Conservation (phyloP, 441 rosid genomes). For the Aleurites moluccanus region DNA sequence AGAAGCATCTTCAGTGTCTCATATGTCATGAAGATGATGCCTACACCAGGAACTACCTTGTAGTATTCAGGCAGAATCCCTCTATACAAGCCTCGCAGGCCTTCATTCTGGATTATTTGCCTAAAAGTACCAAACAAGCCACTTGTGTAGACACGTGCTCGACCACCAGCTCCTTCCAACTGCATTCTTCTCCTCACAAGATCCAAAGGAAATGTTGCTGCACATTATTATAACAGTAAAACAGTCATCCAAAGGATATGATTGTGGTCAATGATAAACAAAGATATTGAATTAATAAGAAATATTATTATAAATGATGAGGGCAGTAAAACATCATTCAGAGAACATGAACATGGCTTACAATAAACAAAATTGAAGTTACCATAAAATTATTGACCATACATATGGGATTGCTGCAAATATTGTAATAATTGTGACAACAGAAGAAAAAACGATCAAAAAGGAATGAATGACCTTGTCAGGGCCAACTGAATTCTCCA, state of each 20-base stretch:
- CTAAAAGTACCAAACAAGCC: slow-evolving; percentile 72
- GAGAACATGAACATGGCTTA: not conserved
- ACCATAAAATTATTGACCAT: not conserved
- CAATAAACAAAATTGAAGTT: not conserved
- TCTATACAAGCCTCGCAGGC: slow-evolving; percentile 80
- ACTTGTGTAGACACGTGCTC: slow-evolving; percentile 66
- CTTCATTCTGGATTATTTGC: slow-evolving; percentile 73
- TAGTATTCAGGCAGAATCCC: slow-evolving; percentile 94
- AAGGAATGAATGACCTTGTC: not conserved
- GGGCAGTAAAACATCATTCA: not conserved
- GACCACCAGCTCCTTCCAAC: slow-evolving; percentile 90
- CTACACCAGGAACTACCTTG: slow-evolving; percentile 94
- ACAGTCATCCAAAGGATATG: slow-evolving; percentile 2
- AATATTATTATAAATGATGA: not conserved
- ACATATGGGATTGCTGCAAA: not conserved
- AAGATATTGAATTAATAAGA: not conserved
- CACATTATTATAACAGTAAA: slow-evolving; percentile 19
- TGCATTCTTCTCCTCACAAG: slow-evolving; percentile 98
- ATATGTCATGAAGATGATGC: slow-evolving; percentile 90
- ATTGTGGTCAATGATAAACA: not conserved
- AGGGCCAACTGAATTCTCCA: not conserved
- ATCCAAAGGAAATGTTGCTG: slow-evolving; percentile 93
- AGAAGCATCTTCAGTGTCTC: slow-evolving; percentile 67
- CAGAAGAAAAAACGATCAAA: not conserved
- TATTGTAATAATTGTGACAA: not conserved